phyloP scores from a whole-genome alignment of 2,329 filamentous ascomycete genomes.

The Ophiosphaerella narmari region DNA sequence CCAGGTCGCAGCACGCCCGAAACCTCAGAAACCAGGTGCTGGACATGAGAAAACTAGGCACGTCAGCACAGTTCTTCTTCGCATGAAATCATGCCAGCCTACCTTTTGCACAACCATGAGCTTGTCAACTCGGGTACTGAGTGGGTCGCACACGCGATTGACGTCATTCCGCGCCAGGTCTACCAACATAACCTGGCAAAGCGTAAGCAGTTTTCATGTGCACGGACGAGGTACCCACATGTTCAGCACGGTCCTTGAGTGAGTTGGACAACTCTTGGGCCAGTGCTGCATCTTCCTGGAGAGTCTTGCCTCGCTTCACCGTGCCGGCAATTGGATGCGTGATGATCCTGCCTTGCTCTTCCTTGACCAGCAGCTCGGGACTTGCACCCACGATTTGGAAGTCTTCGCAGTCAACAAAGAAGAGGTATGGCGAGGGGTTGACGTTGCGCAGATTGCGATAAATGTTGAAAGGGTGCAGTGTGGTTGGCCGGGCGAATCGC shows the following conservation, averaged over 20 bases:
- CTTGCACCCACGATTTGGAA: constrained; percentile 97
- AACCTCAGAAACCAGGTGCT: constrained; percentile 95
- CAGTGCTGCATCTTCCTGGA: constrained; percentile 79
- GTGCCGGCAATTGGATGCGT: constrained; percentile 98
- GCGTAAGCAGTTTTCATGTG: constrained; percentile 56
- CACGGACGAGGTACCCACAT: constrained; percentile 30
- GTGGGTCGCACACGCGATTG: constrained; percentile 91
- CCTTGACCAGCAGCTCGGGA: constrained; percentile 92
- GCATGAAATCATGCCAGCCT: constrained; percentile 6
- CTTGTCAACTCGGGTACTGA: constrained; percentile 86
- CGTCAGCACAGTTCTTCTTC: constrained; percentile 11
- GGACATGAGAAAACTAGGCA: constrained; percentile 84
- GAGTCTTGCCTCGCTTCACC: constrained; percentile 80
- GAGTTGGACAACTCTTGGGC: constrained; percentile 77
- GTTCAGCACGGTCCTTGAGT: constrained; percentile 73
- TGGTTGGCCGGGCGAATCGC: constrained; percentile 85
- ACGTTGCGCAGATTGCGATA: constrained; percentile 96
- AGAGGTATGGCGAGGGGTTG: constrained; percentile 96
- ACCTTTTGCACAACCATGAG: constrained; percentile 72
- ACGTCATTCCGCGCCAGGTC: constrained; percentile 96
- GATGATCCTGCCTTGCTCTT: constrained; percentile 83
- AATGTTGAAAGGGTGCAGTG: constrained; percentile 95
- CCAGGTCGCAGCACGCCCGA: constrained; percentile 82
- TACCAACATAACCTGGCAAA: constrained; percentile 84
- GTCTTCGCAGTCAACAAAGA: constrained; percentile 88